These are phyloP conservation scores for Verticillium nubilum DNA, from an alignment of 2,329 filamentous ascomycete species.

Conservation along the genomic window DNA sequence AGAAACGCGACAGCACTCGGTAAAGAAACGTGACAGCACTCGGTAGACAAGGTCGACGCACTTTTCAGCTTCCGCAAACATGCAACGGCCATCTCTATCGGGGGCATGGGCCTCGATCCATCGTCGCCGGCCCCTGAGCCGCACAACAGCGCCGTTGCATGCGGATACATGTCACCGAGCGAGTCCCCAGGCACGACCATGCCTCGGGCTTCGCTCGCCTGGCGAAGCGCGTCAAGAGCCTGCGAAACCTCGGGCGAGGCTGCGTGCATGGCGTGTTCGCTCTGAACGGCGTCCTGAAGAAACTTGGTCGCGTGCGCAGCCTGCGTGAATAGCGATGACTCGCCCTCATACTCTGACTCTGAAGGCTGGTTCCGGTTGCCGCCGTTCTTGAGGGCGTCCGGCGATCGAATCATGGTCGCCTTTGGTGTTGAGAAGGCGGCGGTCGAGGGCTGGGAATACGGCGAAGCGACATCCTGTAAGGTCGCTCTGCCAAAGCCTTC, in stretches of 20 bases:
- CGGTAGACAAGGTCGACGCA: neutral
- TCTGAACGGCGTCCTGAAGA: constrained; percentile 10
- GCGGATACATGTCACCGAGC: constrained; percentile 2
- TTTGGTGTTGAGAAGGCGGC: neutral
- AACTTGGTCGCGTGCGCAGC: constrained; percentile 16
- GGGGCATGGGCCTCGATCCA: constrained; percentile 7
- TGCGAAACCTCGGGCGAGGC: constrained; percentile 14
- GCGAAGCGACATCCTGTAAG: neutral
- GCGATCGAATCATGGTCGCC: neutral
- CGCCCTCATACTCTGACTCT: constrained; percentile 14
- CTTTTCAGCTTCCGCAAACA: constrained; percentile 10
- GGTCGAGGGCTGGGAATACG: constrained; percentile 6
- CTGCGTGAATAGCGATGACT: constrained; percentile 14
- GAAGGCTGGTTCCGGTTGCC: neutral
- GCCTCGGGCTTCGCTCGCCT: constrained; percentile 7
- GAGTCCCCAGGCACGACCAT: constrained; percentile 4
- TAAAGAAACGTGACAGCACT: neutral
- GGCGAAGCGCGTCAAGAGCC: constrained; percentile 10
- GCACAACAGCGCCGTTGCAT: constrained; percentile 3
- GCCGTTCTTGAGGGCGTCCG: neutral
- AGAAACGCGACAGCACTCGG: neutral
- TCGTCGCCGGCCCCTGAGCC: neutral
- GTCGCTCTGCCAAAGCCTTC: neutral
- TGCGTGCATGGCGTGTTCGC: constrained; percentile 7
- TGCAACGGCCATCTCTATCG: constrained; percentile 7